Evolutionary conservation across 1,284 basidiomycete genomes (phyloP), one percentile per base, ranked within the genome.

Genomic region (Laetiporus sulphureus): DNA sequence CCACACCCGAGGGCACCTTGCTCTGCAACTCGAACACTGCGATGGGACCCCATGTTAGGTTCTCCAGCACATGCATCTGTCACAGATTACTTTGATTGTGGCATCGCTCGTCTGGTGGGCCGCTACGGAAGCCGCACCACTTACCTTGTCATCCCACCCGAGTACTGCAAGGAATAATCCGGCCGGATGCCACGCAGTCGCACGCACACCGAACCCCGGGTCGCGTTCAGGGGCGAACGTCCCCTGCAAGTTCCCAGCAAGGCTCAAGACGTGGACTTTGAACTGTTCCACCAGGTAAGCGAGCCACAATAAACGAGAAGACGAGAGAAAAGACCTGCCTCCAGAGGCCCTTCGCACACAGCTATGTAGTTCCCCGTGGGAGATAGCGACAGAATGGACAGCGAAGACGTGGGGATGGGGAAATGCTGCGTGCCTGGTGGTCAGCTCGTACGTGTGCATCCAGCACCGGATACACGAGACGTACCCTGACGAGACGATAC

Each of bases 131-230:
- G 18, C 10, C 66, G 27, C 44, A 8, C 7, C 7, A 27, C 33
- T 19, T 21, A 83, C 88, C 65, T 83, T 89, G 52, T 91, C 86
- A 59, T 92, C 88, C 76, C 83, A 91, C 5, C 91, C 91, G 10
- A 78, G 80, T 0, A 91, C 67, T 2, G 82, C 83, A 5, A 93
- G 65, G 57, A 84, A 91, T 52, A 75, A 68, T 2, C 90, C 88
- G 37, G 71, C 81, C 1, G 91, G 91, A 60, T 91, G 85, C 91
- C 91, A 94, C 10, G 75, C 67, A 0, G 83, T 78, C 34, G 64
- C 66, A 5, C 87, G 73, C 24, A 94, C 77, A 1, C 91, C 91
- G 41, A 91, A 75, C 5, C 84, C 87, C 23, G 86, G 81, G 61
- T 93, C 88, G 23, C 74, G 73, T 13, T 73, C 74, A 2, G 84